Conservation (phyloP, 345 rosid species). For the Citrus trifoliata region DNA sequence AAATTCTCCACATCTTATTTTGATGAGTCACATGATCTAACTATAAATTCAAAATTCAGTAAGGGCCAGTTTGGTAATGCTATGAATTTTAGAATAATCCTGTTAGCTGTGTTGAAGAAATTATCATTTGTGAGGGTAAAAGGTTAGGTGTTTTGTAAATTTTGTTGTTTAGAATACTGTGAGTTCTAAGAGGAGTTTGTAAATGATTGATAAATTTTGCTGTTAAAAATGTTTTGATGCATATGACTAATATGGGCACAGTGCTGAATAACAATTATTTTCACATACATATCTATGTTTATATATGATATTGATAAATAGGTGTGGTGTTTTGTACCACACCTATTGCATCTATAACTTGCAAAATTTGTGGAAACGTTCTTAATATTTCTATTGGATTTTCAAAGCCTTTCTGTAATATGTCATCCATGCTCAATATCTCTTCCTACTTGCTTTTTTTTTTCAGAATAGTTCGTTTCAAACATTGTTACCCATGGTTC, state of each 20-base stretch:
- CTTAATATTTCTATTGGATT: background rate
- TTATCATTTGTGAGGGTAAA: background rate
- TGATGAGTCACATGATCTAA: background rate
- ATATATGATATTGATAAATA: no score
- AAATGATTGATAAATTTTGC: background rate
- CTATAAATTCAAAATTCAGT: background rate
- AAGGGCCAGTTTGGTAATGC: background rate
- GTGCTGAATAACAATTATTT: no score
- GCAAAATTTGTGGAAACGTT: background rate
- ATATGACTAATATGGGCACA: no score
- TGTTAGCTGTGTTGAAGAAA: background rate
- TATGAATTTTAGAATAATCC: background rate
- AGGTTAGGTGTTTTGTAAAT: background rate
- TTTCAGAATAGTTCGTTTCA: slow-evolving; percentile 82
- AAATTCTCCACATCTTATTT: background rate
- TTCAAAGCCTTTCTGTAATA: background rate
- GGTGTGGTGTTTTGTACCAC: no score
- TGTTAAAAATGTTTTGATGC: background rate
- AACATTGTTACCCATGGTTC: slow-evolving; percentile 70
- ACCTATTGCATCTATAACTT: background rate
- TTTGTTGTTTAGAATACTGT: background rate
- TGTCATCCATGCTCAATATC: slow-evolving; percentile 2
- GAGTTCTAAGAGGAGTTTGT: background rate
- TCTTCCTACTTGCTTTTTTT: slow-evolving; percentile 15
- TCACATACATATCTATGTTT: no score